A percentile compares a stretch with the other conserved stretches of the same genome.
These are phyloP conservation scores for Mortierella hygrophila DNA, from an alignment of 192 early-diverging fungal genomes.

Conservation along the genomic window DNA sequence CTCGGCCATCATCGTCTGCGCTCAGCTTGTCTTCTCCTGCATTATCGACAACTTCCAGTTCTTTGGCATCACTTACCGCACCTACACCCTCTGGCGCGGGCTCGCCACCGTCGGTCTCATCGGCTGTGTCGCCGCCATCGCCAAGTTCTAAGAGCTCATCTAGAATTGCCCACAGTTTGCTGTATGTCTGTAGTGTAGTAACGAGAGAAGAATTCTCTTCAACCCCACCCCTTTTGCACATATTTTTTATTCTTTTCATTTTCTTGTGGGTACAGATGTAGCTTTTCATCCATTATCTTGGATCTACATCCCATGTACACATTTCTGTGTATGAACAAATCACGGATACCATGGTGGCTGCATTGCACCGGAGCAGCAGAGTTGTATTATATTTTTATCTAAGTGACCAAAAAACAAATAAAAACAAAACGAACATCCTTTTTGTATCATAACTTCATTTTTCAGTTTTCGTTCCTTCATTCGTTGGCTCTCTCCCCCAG, in stretches of 20 bases:
- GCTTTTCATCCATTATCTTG: not conserved
- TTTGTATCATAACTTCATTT: not conserved
- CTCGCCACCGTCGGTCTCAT: conserved; percentile 55
- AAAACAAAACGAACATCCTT: not conserved
- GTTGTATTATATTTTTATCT: conserved; percentile 4
- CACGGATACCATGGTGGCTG: conserved; percentile 23
- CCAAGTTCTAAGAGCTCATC: conserved; percentile 44
- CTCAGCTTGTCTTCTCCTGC: conserved; percentile 61
- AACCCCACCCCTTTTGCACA: not conserved
- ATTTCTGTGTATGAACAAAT: conserved; percentile 30
- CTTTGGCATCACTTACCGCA: conserved; percentile 55
- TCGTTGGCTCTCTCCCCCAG: not conserved
- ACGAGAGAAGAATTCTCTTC: not conserved
- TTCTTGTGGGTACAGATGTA: conserved; percentile 1
- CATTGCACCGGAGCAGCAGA: not conserved
- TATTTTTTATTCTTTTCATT: not conserved
- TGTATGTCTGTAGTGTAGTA: not conserved
- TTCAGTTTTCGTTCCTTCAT: not conserved
- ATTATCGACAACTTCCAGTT: conserved; percentile 64
- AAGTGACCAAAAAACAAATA: not conserved
- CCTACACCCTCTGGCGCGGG: conserved; percentile 59
- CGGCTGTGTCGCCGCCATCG: conserved; percentile 58
- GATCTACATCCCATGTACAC: conserved; percentile 24
- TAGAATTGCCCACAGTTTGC: not conserved
- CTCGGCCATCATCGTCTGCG: conserved; percentile 60